A percentile compares a stretch with the other conserved stretches of the same genome.
Conservation (phyloP, 2,329 filamentous ascomycete species). For the Xylariaceae sp. region DNA sequence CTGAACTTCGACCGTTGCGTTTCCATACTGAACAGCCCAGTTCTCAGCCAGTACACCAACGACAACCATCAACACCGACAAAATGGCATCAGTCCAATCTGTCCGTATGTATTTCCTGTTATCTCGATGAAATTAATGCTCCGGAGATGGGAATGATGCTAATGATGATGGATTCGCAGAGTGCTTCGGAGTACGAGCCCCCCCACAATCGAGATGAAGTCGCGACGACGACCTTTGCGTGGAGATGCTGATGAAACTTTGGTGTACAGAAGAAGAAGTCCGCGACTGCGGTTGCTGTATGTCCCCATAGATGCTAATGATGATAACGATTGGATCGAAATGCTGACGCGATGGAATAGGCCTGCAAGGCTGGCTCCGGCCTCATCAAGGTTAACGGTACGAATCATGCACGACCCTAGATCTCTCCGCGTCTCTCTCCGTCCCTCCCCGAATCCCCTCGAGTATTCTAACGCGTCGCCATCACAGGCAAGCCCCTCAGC, state of each 20-base stretch:
- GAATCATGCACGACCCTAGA: neutral
- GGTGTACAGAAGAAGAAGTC: slow-evolving; percentile 20
- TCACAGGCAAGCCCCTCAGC: slow-evolving; percentile 85
- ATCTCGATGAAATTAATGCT: neutral
- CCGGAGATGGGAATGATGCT: slow-evolving; percentile 4
- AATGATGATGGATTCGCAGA: slow-evolving; percentile 11
- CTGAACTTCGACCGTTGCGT: slow-evolving; percentile 19
- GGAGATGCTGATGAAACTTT: slow-evolving; percentile 14
- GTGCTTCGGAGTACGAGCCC: slow-evolving; percentile 21
- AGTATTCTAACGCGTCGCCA: slow-evolving; percentile 9
- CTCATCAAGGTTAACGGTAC: slow-evolving; percentile 53
- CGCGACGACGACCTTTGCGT: neutral
- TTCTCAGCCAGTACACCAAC: slow-evolving; percentile 14
- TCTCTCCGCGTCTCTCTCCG: neutral
- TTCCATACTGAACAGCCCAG: slow-evolving; percentile 19
- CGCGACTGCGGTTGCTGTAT: slow-evolving; percentile 19
- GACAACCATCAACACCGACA: slow-evolving; percentile 14
- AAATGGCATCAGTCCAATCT: slow-evolving; percentile 20
- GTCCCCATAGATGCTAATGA: neutral
- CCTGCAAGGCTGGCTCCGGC: slow-evolving; percentile 44
- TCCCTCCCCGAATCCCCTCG: neutral
- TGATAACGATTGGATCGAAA: neutral
- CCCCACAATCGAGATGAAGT: neutral
- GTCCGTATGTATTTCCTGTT: slow-evolving; percentile 14
- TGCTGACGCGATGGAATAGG: slow-evolving; percentile 15